Base-by-base conservation (phyloP, 176 grass and related monocot genomes). In the Zoysia pacifica region DNA sequence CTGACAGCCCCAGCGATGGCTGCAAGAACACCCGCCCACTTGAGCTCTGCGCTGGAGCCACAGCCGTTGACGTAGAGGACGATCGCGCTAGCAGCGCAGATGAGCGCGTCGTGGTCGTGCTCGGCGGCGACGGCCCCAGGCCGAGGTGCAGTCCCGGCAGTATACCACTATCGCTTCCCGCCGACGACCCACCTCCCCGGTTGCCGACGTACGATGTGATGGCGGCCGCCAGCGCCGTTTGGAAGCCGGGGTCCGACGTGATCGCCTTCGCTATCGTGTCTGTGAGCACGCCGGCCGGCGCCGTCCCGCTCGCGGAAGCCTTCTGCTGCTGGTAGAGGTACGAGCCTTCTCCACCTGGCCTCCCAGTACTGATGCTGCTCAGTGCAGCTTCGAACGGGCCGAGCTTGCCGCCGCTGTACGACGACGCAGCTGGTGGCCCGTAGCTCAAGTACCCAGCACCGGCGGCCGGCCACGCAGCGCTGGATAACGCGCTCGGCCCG, bases 191-290 rank as follows among this genome's bases (percentile, higher is more conserved):
- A 12, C 76, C 75, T 4, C 72, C 67, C 39, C 90, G 76, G 16
- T 59, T 80, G 66, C 91, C 92, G 65, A 97, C 91, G 53, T 94
- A 92, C 48, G 91, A 92, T 36, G 86, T 89, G 81, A 94, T 92
- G 11, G 87, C 92, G 11, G 90, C 89, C 14, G 83, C 86, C 66
- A 97, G 79, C 50, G 81, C 91, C 51, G 86, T 90, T 62, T 92
- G 95, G 81, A 98, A 98, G 54, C 75, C 59, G 8, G 95, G 90
- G 56, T 94, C 92, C 60, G 90, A 77, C 38, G 92, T 84, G 82
- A 94, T 93, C 13, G 82, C 89, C 75, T 93, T 93, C 2, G 96
- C 88, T 48, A 98, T 87, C 11, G 90, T 85, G 76, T 98, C 90
- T 5, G 81, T 94, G 65, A 89, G 73, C 50, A 77, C 73, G 60